Base-by-base conservation (phyloP, 2,329 filamentous ascomycete genomes). In the Magnaporthiopsis rhizophila region DNA sequence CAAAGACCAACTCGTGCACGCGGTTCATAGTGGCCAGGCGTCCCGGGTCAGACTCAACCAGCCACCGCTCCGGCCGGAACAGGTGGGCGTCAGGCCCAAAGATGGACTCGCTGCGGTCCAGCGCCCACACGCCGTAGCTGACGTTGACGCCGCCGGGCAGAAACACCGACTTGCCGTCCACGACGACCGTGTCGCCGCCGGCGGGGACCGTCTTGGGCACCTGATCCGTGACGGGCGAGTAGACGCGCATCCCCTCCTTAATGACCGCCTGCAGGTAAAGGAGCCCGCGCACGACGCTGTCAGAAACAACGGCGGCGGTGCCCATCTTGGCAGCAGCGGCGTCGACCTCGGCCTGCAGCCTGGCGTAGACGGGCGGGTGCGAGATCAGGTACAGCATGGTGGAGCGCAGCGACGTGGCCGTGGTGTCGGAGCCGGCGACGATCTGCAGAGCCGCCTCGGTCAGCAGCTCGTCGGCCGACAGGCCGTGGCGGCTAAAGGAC, bases 341-440 rank as follows among this genome's bases (percentile, higher is more conserved):
- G 24, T 65, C 61, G 26, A 69, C 68, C n/a, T 68, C 65, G 21
- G 45, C 45, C 58, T 67, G 65, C 57, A 69, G 66, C 21, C 57
- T 62, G 36, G 61, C 58, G 59, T 66, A 66, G 4, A 61, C 65
- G 5, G 56, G 57, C 2, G 68, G 66, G 32, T 63, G 61, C 12
- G 64, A 67, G 62, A 68, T 66, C 11, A 67, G 45, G 58, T 65
- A 67, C 13, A 68, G 13, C 61, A 69, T 59, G 6, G 76, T 80
- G 53, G 77, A 73, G 5, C 81, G 77, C 9, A 84, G 74, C 5
- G 78, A 75, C 0, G 78, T 80, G 0, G 82, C 78, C 0, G 81
- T 82, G 18, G 80, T 83, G 67, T 85, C 82, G 1, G 80, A 79
- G 3, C 82, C 82, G 3, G 81, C 81, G 2, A 81, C 12, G 59